phyloP scores from a whole-genome alignment of 768 basidiomycete species.

The Lentinula detonsa region DNA sequence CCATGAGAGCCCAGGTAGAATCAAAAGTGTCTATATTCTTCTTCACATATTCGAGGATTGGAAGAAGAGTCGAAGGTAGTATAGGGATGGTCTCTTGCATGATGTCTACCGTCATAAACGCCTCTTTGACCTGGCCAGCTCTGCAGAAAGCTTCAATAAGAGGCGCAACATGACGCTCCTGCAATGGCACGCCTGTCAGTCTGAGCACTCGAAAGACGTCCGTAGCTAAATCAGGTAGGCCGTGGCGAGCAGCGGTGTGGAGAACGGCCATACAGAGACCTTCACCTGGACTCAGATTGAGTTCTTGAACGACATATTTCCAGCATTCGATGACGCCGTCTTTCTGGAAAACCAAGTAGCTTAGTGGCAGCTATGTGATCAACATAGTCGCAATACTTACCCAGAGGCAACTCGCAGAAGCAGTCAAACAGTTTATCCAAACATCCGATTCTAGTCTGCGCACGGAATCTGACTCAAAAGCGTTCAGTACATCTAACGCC shows the following conservation, averaged over 20 bases:
- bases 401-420: slow-evolving; percentile 60
- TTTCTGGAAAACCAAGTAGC: slow-evolving; percentile 32
- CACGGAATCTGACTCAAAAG: slow-evolving; percentile 51
- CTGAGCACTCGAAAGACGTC: slow-evolving; percentile 58
- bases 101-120: slow-evolving; percentile 48
- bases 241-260: slow-evolving; percentile 66
- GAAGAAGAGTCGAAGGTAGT: slow-evolving; percentile 41
- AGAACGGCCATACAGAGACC: slow-evolving; percentile 67
- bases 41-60: slow-evolving; percentile 45
- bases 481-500: slow-evolving; percentile 62
- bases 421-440: slow-evolving; percentile 64
- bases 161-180: slow-evolving; percentile 75
- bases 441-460: slow-evolving; percentile 44
- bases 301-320: slow-evolving; percentile 47
- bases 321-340: slow-evolving; percentile 64
- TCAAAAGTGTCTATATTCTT: slow-evolving; percentile 51
- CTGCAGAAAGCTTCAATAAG: slow-evolving; percentile 69
- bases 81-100: slow-evolving; percentile 56
- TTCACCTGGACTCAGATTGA: slow-evolving; percentile 62
- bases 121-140: slow-evolving; percentile 52
- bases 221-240: slow-evolving; percentile 62
- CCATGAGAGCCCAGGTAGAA: slow-evolving; percentile 55
- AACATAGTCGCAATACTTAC: slow-evolving; percentile 37
- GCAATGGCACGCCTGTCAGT: slow-evolving; percentile 36
- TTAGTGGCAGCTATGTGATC: neutral